phyloP scores from a whole-genome alignment of 2,329 filamentous ascomycete species.

The Apiospora kogelbergensis region DNA sequence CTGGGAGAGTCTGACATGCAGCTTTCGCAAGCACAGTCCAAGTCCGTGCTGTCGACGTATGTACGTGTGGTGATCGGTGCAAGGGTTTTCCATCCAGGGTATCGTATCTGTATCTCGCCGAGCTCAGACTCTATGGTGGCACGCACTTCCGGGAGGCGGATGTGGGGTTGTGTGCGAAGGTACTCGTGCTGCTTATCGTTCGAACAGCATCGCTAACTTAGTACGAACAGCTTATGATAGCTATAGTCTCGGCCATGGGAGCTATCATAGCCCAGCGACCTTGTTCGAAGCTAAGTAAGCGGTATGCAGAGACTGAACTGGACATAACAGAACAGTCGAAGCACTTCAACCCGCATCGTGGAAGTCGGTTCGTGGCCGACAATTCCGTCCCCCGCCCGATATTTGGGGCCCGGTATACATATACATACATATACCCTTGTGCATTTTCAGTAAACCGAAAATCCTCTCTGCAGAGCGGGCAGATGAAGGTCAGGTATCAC shows the following conservation, averaged over 20 bases:
- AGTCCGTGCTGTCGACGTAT: not conserved
- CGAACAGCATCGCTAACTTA: not conserved
- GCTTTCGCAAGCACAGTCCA: constrained; percentile 1
- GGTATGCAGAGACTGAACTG: not conserved
- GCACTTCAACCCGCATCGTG: not conserved
- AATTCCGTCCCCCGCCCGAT: not conserved
- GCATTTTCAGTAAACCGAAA: constrained; percentile 7
- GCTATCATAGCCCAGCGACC: not conserved
- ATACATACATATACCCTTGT: not conserved
- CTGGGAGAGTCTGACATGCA: constrained; percentile 8
- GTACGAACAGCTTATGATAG: not conserved
- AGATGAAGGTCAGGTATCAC: not conserved
- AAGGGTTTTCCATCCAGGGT: not conserved
- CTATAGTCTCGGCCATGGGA: not conserved
- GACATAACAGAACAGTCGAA: not conserved
- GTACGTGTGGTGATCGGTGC: not conserved
- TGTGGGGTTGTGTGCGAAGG: not conserved
- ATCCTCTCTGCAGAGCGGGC: not conserved
- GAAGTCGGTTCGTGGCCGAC: not conserved
- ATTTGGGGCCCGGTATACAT: constrained; percentile 1
- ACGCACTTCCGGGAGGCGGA: not conserved
- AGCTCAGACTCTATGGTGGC: constrained; percentile 1
- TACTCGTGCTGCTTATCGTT: not conserved
- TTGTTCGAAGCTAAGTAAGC: not conserved
- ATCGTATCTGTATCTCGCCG: constrained; percentile 7